Base-by-base conservation (phyloP, 345 rosid species). In the Ceriops decandra region DNA sequence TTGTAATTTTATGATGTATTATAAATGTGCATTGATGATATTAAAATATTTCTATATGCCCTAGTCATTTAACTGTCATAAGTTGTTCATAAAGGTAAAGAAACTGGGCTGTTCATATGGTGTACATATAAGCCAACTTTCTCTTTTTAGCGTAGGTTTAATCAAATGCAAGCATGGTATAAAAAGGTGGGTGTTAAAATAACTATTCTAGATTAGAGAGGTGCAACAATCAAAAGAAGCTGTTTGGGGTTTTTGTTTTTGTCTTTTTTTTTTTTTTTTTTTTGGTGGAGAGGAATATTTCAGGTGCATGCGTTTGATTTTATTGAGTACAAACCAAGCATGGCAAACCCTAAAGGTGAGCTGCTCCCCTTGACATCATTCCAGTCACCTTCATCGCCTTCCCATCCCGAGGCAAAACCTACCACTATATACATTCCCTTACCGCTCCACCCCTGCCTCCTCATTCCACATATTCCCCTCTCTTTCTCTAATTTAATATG, bases 381-480 rank as follows among this genome's bases (percentile, higher is more conserved):
- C 79, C 84, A 67, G 86, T 85, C 88, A 86, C 87, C 81, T 80
- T 78, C 83, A 76, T 66, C 83, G 24, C 80, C 80, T 66, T 78
- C 80, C 62, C 86, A 80, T 85, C 88, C 88, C 93, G 87, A 88
- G 88, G 88, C 85, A 74, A 64, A 66, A 36, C 68, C 79, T 66
- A 26, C 67, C 77, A 5, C 7, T 66, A 42, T 68, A 74, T 67
- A 74, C 79, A 76, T 78, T 60, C 81, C 56, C 81, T 13, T 67
- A 32, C 78, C 71, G 57, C 75, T 30, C 62, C 54, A 30, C 38
- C 70, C 56, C 52, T 52, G 11, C 76, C 20, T 62, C 74, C 61
- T 62, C 71, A 52, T 32, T 35, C 49, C 17, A 13, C 49, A 42
- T 13, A 42, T 42, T 42, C 49, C 17, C 49, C 49, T 42, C 32